phyloP scores from a whole-genome alignment of 129 eudicot genomes.

The Cynara cardunculus region DNA sequence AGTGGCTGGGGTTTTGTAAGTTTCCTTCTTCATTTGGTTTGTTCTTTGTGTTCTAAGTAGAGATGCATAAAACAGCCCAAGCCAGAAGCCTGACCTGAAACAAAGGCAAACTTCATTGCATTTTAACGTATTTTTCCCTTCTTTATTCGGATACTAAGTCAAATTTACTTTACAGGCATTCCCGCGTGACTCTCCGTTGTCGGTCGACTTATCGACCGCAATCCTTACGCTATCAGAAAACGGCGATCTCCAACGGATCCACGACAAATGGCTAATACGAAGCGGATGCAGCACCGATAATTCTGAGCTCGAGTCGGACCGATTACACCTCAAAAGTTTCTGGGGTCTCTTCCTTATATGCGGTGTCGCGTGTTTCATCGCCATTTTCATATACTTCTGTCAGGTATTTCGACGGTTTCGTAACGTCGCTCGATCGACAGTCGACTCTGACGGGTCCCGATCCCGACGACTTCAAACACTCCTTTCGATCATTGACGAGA shows the following conservation, averaged over 20 bases:
- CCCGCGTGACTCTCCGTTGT: conserved; percentile 87
- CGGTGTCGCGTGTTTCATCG: conserved; percentile 64
- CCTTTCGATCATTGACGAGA: conserved; percentile 64
- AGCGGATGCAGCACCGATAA: conserved; percentile 60
- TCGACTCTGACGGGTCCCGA: conserved; percentile 35
- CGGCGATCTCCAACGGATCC: conserved; percentile 88
- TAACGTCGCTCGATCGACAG: conserved; percentile 14
- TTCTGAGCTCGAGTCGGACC: conserved; percentile 68
- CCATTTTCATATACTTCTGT: conserved; percentile 58
- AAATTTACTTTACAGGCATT: conserved; percentile 49
- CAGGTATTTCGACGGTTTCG: conserved; percentile 46
- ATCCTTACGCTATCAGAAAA: conserved; percentile 72
- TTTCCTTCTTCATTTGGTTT: conserved; percentile 10
- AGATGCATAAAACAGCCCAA: no score
- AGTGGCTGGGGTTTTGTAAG: conserved; percentile 97
- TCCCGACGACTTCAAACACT: conserved; percentile 55
- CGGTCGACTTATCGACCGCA: conserved; percentile 78
- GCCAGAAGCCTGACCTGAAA: background rate
- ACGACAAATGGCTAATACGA: conserved; percentile 77
- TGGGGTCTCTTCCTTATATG: conserved; percentile 81
- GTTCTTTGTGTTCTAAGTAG: no score
- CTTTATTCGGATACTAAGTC: background rate
- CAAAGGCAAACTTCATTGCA: background rate
- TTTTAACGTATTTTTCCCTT: background rate
- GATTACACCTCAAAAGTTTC: conserved; percentile 73